phyloP scores from a whole-genome alignment of 148 eudicot species.

The Cornus suecica region DNA sequence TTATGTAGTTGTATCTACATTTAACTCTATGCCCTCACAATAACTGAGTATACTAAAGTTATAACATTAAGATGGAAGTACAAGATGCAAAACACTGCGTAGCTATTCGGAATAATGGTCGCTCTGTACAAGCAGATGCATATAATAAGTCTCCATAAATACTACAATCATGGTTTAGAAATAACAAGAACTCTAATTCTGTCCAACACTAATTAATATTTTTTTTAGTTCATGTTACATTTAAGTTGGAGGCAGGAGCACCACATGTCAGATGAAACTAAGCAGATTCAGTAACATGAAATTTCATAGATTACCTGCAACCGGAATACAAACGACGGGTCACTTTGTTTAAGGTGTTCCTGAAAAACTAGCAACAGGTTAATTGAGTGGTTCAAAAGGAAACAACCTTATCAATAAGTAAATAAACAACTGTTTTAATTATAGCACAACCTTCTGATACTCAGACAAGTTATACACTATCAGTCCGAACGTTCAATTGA shows the following conservation, averaged over 20 bases:
- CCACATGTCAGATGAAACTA: neutral
- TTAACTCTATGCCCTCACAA: neutral
- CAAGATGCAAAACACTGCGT: neutral
- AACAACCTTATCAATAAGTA: neutral
- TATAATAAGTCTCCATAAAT: neutral
- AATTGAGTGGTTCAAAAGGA: neutral
- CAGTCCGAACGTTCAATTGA: too few species aligned
- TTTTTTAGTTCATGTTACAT: too few species aligned
- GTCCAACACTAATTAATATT: neutral
- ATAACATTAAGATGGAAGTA: neutral
- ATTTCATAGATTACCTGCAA: conserved; percentile 20
- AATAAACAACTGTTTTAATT: neutral
- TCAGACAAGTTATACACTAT: neutral
- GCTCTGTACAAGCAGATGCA: neutral
- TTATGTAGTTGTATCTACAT: too few species aligned
- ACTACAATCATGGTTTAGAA: neutral
- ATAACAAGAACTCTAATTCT: neutral
- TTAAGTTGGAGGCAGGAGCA: neutral
- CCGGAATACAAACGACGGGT: conserved; percentile 29
- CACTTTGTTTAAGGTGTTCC: conserved; percentile 29
- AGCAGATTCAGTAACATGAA: neutral
- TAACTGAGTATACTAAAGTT: neutral
- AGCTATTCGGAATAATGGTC: neutral
- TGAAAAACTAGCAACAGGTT: conserved; percentile 16
- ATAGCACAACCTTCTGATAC: neutral